Evolutionary conservation across 2,329 filamentous ascomycete species (phyloP), one percentile per base, ranked within the genome.

Genomic region (Microcyclospora tardicrescens): DNA sequence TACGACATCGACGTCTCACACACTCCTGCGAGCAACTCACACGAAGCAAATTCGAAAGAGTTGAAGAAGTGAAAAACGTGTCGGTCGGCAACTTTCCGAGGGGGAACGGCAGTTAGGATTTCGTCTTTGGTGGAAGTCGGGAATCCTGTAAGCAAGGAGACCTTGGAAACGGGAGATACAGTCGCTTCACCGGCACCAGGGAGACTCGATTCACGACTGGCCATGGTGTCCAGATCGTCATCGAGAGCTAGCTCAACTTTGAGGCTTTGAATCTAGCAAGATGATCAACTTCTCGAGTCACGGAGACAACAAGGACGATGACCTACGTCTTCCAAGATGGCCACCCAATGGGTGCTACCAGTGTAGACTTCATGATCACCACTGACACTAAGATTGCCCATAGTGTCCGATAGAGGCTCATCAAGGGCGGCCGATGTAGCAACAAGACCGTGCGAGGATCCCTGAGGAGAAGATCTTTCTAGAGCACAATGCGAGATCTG

Each of bases 241-340:
- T 51, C 48, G 16, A 55, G 53, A 29, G 61, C 61, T 11, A 39
- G 53, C 44, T 80, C 73, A 5, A 69, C 69, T 40, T 68, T 71
- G 43, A 85, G 10, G 28, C n/a, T 10, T 30, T 30, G 28, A 30
- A 30, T 30, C 28, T 30, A 30, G n/a, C n/a, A 10, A n/a, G n/a
- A 30, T 30, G 10, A n/a, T 30, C 28, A 30, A n/a, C 28, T 10
- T n/a, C 10, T n/a, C 28, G 10, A n/a, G n/a, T 30, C n/a, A 10
- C 10, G 10, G 10, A 10, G 28, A 30, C n/a, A 10, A n/a, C 28
- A 10, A n/a, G 10, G 28, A 30, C 10, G n/a, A n/a, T n/a, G n/a
- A 30, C 28, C 10, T n/a, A 30, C 28, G 28, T 30, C 28, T 10
- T 30, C 28, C 10, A 30, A n/a, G 10, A 30, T 30, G 10, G 28